These are phyloP conservation scores for Aspergillus neoniger DNA, from an alignment of 2,329 filamentous ascomycete species.

Conservation along the genomic window DNA sequence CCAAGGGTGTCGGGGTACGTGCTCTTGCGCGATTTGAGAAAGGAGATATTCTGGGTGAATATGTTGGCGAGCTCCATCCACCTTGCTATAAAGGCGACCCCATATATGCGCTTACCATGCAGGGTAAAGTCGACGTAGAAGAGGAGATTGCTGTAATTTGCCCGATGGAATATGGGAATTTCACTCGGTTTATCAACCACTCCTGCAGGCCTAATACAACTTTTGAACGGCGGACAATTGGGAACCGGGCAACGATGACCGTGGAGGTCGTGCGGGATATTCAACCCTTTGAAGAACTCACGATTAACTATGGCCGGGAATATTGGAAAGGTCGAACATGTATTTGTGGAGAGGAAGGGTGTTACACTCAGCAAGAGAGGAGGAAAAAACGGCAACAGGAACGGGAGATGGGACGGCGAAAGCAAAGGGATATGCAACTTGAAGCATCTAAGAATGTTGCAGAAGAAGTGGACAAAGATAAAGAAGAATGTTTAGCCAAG, in stretches of 20 bases:
- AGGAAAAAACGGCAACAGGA: neutral
- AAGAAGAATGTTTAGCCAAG: neutral
- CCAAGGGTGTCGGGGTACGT: constrained; percentile 35
- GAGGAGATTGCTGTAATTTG: constrained; percentile 17
- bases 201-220: constrained; percentile 32
- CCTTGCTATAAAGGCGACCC: constrained; percentile 6
- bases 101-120: constrained; percentile 23
- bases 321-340: constrained; percentile 30
- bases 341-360: constrained; percentile 14
- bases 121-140: neutral
- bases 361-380: neutral
- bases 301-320: constrained; percentile 32
- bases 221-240: constrained; percentile 24
- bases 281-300: constrained; percentile 36
- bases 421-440: neutral
- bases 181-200: constrained; percentile 41
- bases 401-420: neutral
- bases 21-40: constrained; percentile 27
- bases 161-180: constrained; percentile 32
- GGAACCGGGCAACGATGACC: constrained; percentile 22
- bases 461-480: neutral
- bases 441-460: neutral
- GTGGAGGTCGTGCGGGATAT: constrained; percentile 31
- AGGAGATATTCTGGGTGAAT: constrained; percentile 22
- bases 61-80: constrained; percentile 26